Percentiles rank a stretch among this genome's conserved stretches.
Evolutionary conservation across 345 rosid genomes (phyloP).

Genomic region (Turritis glabra): DNA sequence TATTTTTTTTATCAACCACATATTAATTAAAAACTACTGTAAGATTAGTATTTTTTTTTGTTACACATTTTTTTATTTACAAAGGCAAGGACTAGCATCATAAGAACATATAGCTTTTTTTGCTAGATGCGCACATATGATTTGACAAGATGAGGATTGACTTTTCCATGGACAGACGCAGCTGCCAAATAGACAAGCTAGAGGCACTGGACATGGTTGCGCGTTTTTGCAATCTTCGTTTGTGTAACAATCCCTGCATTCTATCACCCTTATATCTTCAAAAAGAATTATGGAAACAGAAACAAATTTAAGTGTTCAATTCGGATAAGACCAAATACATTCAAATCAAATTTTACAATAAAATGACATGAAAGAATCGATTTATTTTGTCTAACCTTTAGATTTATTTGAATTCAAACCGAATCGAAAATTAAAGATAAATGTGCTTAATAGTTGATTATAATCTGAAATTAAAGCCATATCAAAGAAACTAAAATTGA

Average conservation of each 20-base stretch:
- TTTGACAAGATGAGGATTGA: not conserved
- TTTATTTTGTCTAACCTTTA: no score
- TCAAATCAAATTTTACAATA: not conserved
- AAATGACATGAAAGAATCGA: not conserved
- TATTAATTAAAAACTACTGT: no score
- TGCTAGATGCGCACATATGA: not conserved
- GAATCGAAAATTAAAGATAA: no score
- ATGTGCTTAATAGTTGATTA: no score
- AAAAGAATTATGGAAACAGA: not conserved
- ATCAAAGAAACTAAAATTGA: no score
- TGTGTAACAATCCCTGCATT: conserved; percentile 1
- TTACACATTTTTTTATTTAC: not conserved
- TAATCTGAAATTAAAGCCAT: no score
- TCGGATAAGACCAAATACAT: not conserved
- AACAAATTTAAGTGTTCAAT: not conserved
- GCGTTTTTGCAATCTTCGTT: not conserved
- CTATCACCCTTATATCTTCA: conserved; percentile 3
- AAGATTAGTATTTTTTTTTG: no score
- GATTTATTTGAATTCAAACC: no score
- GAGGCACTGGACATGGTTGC: conserved; percentile 24
- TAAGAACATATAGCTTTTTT: not conserved
- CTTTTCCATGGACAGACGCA: conserved; percentile 21
- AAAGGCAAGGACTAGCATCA: not conserved
- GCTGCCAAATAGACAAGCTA: conserved; percentile 19
- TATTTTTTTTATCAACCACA: no score